Conservation (phyloP, 2,329 filamentous ascomycete species). For the Blastomyces silverae region DNA sequence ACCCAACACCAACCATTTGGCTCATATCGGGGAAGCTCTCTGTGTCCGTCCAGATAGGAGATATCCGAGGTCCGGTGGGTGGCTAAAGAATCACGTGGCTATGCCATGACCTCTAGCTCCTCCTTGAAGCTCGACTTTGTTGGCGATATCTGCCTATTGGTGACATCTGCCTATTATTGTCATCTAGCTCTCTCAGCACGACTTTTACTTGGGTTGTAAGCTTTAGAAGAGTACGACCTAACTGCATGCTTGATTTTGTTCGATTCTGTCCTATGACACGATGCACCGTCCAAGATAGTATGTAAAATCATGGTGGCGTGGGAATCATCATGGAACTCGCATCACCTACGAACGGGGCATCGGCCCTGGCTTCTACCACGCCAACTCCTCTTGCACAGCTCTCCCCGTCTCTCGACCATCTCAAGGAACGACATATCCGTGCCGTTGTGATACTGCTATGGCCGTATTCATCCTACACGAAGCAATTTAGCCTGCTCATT, state of each 20-base stretch:
- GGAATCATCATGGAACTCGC: not conserved
- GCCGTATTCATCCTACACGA: conserved; percentile 77
- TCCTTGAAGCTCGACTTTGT: too few species aligned
- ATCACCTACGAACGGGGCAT: conserved; percentile 19
- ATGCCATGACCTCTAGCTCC: too few species aligned
- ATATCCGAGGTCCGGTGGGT: too few species aligned
- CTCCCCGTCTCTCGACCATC: conserved; percentile 31
- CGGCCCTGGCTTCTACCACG: conserved; percentile 24
- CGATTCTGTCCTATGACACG: not conserved
- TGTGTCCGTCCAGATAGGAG: too few species aligned
- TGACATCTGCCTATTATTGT: not conserved
- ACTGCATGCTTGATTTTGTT: not conserved
- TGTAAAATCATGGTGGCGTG: not conserved
- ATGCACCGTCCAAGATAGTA: not conserved
- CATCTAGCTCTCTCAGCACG: not conserved
- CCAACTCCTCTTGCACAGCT: conserved; percentile 39
- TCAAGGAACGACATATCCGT: conserved; percentile 44
- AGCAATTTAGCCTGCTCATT: conserved; percentile 68
- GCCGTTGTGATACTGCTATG: conserved; percentile 79
- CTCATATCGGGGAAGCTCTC: too few species aligned
- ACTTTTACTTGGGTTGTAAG: not conserved
- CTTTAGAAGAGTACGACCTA: not conserved
- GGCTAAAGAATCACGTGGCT: too few species aligned
- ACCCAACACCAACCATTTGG: too few species aligned
- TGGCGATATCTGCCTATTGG: too few species aligned